A percentile compares a stretch with the other conserved stretches of the same genome.
phyloP scores from a whole-genome alignment of 495 filamentous ascomycete species.

The Aspergillus ellipticus region DNA sequence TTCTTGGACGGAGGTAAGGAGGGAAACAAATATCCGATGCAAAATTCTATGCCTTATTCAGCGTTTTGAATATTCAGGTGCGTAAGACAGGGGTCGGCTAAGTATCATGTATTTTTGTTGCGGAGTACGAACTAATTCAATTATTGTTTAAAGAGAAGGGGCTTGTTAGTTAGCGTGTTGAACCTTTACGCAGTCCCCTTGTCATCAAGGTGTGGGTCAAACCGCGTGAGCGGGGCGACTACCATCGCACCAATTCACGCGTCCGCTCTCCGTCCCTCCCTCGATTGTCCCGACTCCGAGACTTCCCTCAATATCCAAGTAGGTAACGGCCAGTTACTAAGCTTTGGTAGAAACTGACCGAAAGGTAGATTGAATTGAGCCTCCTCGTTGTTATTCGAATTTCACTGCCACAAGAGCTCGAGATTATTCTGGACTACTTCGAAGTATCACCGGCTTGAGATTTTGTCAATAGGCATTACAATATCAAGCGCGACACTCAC shows the following conservation, averaged over 20 bases:
- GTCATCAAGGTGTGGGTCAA: not conserved
- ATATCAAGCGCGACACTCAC: slow-evolving; percentile 5
- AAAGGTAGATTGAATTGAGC: too few relatives aligned
- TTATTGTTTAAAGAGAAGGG: too few relatives aligned
- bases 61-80: not conserved
- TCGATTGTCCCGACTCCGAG: too few relatives aligned
- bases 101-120: not conserved
- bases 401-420: too few relatives aligned
- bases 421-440: too few relatives aligned
- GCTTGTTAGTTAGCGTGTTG: too few relatives aligned
- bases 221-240: not conserved
- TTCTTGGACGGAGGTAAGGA: not conserved
- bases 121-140: not conserved
- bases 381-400: too few relatives aligned
- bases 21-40: not conserved
- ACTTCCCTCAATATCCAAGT: not conserved
- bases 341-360: not conserved
- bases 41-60: not conserved
- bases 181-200: too few relatives aligned
- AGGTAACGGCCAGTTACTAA: not conserved
- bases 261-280: not conserved
- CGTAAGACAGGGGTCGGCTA: not conserved
- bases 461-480: too few relatives aligned
- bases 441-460: too few relatives aligned
- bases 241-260: not conserved